Percentiles rank a stretch among this genome's conserved stretches.
Conservation (phyloP, 208 protist genomes). For the Novymonas esmeraldas region DNA sequence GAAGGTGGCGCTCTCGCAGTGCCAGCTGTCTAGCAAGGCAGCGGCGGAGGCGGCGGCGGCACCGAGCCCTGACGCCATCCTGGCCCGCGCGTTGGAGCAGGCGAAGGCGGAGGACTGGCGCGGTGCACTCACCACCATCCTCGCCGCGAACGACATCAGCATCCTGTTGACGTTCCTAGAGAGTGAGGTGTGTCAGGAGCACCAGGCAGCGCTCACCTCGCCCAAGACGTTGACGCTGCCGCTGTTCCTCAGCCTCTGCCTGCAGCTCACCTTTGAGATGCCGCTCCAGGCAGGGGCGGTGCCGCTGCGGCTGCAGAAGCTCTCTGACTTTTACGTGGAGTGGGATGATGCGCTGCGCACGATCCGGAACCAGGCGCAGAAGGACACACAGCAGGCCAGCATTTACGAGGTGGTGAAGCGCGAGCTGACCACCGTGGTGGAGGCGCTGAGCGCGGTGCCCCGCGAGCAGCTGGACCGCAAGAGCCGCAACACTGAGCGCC, state of each 20-base stretch:
- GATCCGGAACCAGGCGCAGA: conserved; percentile 56
- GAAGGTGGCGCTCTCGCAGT: conserved; percentile 36
- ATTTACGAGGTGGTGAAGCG: conserved; percentile 65
- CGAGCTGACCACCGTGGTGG: conserved; percentile 61
- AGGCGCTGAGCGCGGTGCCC: conserved; percentile 52
- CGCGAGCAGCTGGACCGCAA: conserved; percentile 64
- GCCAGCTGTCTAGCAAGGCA: conserved; percentile 21
- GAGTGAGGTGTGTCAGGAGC: conserved; percentile 73
- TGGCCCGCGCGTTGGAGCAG: conserved; percentile 52
- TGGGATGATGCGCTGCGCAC: conserved; percentile 85
- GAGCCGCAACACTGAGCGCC: conserved; percentile 69
- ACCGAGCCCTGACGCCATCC: conserved; percentile 69
- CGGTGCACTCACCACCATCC: conserved; percentile 63
- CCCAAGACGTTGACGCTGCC: conserved; percentile 68
- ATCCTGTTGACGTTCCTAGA: conserved; percentile 83
- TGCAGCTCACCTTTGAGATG: conserved; percentile 84
- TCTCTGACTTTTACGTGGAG: conserved; percentile 86
- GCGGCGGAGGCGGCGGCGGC: conserved; percentile 16
- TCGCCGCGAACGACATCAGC: conserved; percentile 75
- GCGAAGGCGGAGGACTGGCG: conserved; percentile 75
- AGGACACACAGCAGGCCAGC: conserved; percentile 35
- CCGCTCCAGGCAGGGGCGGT: conserved; percentile 46
- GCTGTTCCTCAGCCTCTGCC: conserved; percentile 82
- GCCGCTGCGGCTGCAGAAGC: conserved; percentile 68
- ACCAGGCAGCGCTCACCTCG: conserved; percentile 51